These are phyloP conservation scores for Bothriochloa decipiens DNA, from an alignment of 176 grass and related monocot genomes.

Conservation along the genomic window DNA sequence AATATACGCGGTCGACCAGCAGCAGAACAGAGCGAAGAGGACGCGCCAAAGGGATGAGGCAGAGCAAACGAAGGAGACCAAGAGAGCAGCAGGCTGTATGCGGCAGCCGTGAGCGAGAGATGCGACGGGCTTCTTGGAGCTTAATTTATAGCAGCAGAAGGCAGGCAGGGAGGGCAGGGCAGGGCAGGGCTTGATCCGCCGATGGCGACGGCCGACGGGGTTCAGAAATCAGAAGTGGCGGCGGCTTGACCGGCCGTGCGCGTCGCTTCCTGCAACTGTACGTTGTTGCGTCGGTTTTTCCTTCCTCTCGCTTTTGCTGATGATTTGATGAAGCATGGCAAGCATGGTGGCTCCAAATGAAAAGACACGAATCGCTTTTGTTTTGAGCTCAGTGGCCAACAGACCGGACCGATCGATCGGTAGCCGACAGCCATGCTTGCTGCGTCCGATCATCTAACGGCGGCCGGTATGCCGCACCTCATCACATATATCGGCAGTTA, in stretches of 20 bases:
- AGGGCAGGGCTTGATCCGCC: not conserved
- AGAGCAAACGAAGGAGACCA: not conserved
- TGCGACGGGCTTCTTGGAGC: slow-evolving; percentile 3
- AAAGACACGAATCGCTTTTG: too few species aligned
- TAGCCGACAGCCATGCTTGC: too few species aligned
- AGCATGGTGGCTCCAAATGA: slow-evolving; percentile 6
- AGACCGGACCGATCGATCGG: too few species aligned
- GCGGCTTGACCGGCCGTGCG: not conserved
- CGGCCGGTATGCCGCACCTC: too few species aligned
- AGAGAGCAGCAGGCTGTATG: not conserved
- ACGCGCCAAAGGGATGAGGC: not conserved
- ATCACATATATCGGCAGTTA: too few species aligned
- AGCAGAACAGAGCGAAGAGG: not conserved
- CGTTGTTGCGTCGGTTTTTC: not conserved
- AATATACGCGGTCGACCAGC: not conserved
- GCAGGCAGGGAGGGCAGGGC: slow-evolving; percentile 26
- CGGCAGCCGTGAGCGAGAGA: not conserved
- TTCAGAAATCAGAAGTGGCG: not conserved
- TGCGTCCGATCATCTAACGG: too few species aligned
- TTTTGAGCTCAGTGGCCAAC: too few species aligned
- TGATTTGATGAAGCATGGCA: too few species aligned
- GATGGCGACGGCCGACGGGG: not conserved
- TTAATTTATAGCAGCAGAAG: not conserved
- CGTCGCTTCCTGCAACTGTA: not conserved
- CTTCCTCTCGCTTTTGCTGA: not conserved